Evolutionary conservation across 768 basidiomycete species (phyloP).

Genomic region (Rhodotorula kratochvilovae): DNA sequence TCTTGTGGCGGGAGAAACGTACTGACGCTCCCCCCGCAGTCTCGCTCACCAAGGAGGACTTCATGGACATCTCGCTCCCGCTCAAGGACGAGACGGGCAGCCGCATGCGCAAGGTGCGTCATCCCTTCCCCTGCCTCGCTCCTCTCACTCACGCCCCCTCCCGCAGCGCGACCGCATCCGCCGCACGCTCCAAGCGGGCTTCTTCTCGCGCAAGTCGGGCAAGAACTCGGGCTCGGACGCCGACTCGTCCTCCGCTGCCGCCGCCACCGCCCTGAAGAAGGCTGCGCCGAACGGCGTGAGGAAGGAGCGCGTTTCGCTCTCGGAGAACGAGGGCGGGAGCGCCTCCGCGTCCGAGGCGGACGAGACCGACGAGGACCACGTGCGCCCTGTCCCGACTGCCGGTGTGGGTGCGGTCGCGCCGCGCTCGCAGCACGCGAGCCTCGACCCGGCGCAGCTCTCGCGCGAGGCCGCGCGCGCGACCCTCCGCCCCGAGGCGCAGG

Average conservation of each 20-base stretch:
- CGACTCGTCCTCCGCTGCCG: not conserved
- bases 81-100: slow-evolving; percentile 76
- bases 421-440: slow-evolving; percentile 29
- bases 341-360: slow-evolving; percentile 27
- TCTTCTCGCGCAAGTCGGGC: slow-evolving; percentile 27
- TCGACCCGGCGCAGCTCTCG: slow-evolving; percentile 37
- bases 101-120: slow-evolving; percentile 58
- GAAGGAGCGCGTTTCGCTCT: not conserved
- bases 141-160: not conserved
- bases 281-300: slow-evolving; percentile 11
- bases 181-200: slow-evolving; percentile 30
- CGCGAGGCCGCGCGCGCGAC: not conserved
- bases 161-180: slow-evolving; percentile 37
- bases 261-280: not conserved
- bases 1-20: too few species aligned
- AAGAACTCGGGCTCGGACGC: not conserved
- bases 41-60: slow-evolving; percentile 87
- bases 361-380: slow-evolving; percentile 29
- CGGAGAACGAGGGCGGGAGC: slow-evolving; percentile 13
- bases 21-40: slow-evolving; percentile 41
- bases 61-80: slow-evolving; percentile 85
- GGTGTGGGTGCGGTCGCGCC: not conserved
- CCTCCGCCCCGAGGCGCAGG: not conserved
- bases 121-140: not conserved
- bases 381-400: not conserved